Evolutionary conservation across 176 grass and related monocot genomes (phyloP).

Genomic region (Oryza glaberrima): DNA sequence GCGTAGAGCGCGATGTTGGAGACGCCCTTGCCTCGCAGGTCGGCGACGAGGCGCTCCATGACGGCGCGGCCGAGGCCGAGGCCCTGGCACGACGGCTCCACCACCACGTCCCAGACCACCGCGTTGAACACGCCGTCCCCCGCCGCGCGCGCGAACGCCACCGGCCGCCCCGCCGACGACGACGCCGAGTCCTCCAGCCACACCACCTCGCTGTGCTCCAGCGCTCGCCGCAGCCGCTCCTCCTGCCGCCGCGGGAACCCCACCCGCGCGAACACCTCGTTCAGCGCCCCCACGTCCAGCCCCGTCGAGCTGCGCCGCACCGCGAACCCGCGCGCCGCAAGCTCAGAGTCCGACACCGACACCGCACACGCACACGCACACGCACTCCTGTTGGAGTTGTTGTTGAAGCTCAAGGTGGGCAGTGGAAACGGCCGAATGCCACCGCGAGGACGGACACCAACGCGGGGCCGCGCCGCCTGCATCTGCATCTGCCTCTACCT

Average conservation of each 20-base stretch:
- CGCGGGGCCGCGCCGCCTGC: background rate
- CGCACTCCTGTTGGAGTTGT: background rate
- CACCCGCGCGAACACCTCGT: conserved; percentile 84
- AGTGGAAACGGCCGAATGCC: no score
- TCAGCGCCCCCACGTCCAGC: conserved; percentile 67
- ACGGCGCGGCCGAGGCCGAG: conserved; percentile 85
- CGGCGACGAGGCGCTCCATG: conserved; percentile 79
- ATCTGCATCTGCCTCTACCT: background rate
- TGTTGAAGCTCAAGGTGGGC: background rate
- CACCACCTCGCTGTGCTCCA: conserved; percentile 76
- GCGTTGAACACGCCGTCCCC: conserved; percentile 97
- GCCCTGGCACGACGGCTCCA: conserved; percentile 81
- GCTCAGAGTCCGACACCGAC: conserved; percentile 75
- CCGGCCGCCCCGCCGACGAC: conserved; percentile 36
- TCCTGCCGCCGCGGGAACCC: conserved; percentile 86
- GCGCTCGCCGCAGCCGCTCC: conserved; percentile 65
- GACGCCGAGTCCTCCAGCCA: conserved; percentile 58
- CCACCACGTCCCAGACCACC: conserved; percentile 96
- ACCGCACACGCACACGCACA: conserved; percentile 29
- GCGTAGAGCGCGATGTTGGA: conserved; percentile 91
- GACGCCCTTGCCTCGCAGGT: conserved; percentile 63
- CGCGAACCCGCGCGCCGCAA: conserved; percentile 65
- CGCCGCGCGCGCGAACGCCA: conserved; percentile 92
- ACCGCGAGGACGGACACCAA: background rate
- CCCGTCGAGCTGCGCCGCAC: conserved; percentile 53